Evolutionary conservation across 208 protist species (phyloP).

Genomic region (Acanthamoeba lenticulata): DNA sequence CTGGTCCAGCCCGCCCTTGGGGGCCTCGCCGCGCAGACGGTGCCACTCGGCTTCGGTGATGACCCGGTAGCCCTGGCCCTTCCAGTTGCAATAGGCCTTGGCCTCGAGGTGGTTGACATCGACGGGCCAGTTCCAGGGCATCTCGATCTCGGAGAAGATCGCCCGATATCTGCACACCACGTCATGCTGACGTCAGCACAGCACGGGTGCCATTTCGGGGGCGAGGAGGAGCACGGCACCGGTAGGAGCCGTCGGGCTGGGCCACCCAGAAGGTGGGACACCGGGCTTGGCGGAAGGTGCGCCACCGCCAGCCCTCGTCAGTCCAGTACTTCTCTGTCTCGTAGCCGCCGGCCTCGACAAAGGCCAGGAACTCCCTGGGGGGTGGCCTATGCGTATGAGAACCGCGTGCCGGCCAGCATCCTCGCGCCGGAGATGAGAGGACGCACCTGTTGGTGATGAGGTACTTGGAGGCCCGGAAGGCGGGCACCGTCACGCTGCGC

Average conservation of each 20-base stretch:
- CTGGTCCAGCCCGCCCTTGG: constrained; percentile 90
- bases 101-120: constrained; percentile 96
- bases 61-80: constrained; percentile 27
- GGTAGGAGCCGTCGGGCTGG: constrained; percentile 7
- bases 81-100: constrained; percentile 94
- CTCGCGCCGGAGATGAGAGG: constrained; percentile 69
- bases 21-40: constrained; percentile 88
- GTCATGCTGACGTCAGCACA: no score
- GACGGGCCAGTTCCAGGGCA: constrained; percentile 96
- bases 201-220: neutral
- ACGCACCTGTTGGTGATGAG: constrained; percentile 96
- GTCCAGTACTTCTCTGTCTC: constrained; percentile 93
- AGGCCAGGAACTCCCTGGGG: constrained; percentile 70
- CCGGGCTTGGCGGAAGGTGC: constrained; percentile 91
- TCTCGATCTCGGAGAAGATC: constrained; percentile 75
- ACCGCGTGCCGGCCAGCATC: neutral
- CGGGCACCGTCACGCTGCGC: constrained; percentile 88
- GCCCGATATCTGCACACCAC: neutral
- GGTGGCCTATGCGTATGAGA: neutral
- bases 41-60: constrained; percentile 44
- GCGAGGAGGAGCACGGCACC: neutral
- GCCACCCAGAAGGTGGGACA: constrained; percentile 94
- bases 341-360: constrained; percentile 94
- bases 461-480: constrained; percentile 94
- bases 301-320: constrained; percentile 97